These are phyloP conservation scores for Tulasnella sp. DNA, from an alignment of 768 basidiomycete species.

Conservation along the genomic window DNA sequence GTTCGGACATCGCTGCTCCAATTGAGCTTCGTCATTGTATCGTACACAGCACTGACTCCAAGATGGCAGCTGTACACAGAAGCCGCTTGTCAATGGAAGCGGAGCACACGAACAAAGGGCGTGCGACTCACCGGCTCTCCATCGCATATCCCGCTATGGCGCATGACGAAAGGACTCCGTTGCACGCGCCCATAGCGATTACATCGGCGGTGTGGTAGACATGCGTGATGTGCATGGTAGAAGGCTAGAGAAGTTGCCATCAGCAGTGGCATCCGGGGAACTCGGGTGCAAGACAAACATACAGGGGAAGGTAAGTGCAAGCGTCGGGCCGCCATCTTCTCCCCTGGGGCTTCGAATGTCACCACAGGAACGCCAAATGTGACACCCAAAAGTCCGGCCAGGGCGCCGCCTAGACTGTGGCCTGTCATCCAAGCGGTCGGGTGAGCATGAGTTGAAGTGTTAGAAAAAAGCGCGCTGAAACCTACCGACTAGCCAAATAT, in stretches of 20 bases:
- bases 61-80: slow-evolving; percentile 50
- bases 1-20: slow-evolving; percentile 75
- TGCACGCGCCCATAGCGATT: slow-evolving; percentile 79
- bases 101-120: neutral
- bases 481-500: slow-evolving; percentile 76
- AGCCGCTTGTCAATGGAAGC: neutral
- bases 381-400: slow-evolving; percentile 72
- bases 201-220: slow-evolving; percentile 95
- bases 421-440: slow-evolving; percentile 19
- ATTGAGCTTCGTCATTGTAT: slow-evolving; percentile 56
- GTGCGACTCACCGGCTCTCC: slow-evolving; percentile 38
- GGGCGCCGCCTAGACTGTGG: slow-evolving; percentile 76
- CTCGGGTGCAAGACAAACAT: neutral
- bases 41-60: slow-evolving; percentile 74
- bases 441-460: neutral
- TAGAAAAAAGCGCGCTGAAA: neutral
- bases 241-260: slow-evolving; percentile 10
- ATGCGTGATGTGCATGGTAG: slow-evolving; percentile 30
- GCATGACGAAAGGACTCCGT: slow-evolving; percentile 64
- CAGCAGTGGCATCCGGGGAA: neutral
- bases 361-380: slow-evolving; percentile 93
- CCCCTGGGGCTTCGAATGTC: slow-evolving; percentile 83
- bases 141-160: slow-evolving; percentile 78
- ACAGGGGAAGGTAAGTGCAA: slow-evolving; percentile 15
- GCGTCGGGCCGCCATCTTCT: slow-evolving; percentile 62